Evolutionary conservation across 1,139 yeast species (phyloP), one percentile per base, ranked within the genome.

Genomic region (Meyerozyma guilliermondii): DNA sequence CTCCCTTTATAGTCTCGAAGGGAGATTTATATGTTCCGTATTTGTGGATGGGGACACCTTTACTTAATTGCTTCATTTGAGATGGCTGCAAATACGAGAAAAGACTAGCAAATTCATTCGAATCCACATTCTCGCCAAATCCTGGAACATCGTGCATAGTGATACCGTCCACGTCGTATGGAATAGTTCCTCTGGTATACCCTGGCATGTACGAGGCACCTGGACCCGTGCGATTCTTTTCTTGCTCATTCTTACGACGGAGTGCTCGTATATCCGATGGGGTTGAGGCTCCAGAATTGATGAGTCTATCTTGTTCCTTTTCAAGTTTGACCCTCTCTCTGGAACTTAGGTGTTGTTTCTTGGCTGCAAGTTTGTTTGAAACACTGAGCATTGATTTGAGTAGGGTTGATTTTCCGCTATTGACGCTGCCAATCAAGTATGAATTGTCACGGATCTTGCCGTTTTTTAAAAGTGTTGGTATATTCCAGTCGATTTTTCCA

Each of bases 381-480:
- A 35, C 38, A 39, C 64, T 62, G 13, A 78, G 51, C 27, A 83
- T 51, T n/a, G 77, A 57, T 50, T 73, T 77, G 3, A 83, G 71
- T 24, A 88, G 56, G 1, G 84, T 71, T 1, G 94, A 80, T 58
- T 88, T 88, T 1, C 97, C 97, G 13, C 80, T 71, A 55, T 87
- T 87, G 8, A 87, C 80, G 49, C 74, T 74, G 1, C 97, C 96
- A 10, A 87, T 66, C 29, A 88, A 59, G 54, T 79, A 83, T 23
- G 80, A 52, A 27, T 61, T 71, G 20, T 68, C 68, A 7, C 63
- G 54, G 1, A 77, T 71, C 22, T 79, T 56, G 9, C 57, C 50
- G 2, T 60, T 43, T 24, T 55, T 54, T 18, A 77, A 50, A 9
- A 62, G 42, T 1, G 56, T 54, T 6, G 63, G 60, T 5, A 76